Evolutionary conservation across 2,329 filamentous ascomycete genomes (phyloP), one percentile per base, ranked within the genome.

Genomic region (Penicillium polonicum): DNA sequence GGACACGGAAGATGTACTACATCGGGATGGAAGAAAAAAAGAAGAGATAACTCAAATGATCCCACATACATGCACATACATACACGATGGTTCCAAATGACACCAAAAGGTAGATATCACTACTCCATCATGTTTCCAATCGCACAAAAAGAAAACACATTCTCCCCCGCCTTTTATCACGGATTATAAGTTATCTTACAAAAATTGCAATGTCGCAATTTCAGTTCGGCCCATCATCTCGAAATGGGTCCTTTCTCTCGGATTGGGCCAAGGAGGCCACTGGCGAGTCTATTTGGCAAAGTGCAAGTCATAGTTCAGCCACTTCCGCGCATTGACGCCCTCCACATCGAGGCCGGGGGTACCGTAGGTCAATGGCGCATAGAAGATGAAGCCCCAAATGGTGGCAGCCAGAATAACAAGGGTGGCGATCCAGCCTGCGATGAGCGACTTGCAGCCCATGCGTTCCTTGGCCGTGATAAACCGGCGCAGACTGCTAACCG

Each of bases 241-340:
- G 4, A 46, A 36, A 52, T 36, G 39, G 21, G 21, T 19, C 39
- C 5, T 9, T 45, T 45, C 17, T 21, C 21, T 17, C 23, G 2
- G 21, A 15, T 27, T 36, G 15, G 21, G 13, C 25, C 42, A 35
- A 35, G 9, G 5, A 41, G 23, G 27, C 27, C 21, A 21, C 23
- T 13, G 17, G 41, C 2, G 48, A 33, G 36, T 60, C 79, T 89
- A 99, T 85, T 99, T 99, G 59, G 94, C 94, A 80, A 99, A 99
- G 80, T 99, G 94, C 73, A 99, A 83, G 75, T 99, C 94, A 74
- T 97, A 99, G 63, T 90, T 90, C 65, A 99, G 82, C 93, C 93
- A 97, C 82, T 97, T 97, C 75, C 94, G 87, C 62, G 88, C 84
- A 62, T 89, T 78, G 31, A 99, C 89, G 72, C 91, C 82, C 13